Percentiles rank a stretch among this genome's conserved stretches.
Conservation (phyloP, 768 basidiomycete species). For the Daedaleopsis sinensis region DNA sequence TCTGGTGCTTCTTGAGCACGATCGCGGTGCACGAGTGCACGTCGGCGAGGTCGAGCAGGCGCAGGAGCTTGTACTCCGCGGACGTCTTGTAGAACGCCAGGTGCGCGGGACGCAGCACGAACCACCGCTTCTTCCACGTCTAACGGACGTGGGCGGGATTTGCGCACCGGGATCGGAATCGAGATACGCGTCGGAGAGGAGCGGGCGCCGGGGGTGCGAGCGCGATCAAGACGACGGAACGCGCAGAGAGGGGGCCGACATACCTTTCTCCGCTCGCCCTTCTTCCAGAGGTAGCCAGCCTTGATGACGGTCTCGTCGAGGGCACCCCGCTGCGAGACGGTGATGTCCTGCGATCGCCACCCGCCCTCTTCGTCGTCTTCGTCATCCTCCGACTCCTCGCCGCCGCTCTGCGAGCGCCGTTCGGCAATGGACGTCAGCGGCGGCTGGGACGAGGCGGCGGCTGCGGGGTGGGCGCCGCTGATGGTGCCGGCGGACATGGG, state of each 20-base stretch:
- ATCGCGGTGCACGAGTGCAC: conserved; percentile 91
- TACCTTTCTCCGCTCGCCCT: conserved; percentile 96
- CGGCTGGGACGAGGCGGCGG: conserved; percentile 41
- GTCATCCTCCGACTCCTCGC: conserved; percentile 78
- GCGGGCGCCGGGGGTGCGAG: conserved; percentile 8
- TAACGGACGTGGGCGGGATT: conserved; percentile 34
- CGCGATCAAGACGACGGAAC: conserved; percentile 4
- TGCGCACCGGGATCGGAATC: conserved; percentile 10
- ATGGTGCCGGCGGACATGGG: conserved; percentile 36
- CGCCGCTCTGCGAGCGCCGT: conserved; percentile 64
- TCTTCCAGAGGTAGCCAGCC: conserved; percentile 84
- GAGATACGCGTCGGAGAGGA: conserved; percentile 9
- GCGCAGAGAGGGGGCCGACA: conserved; percentile 24
- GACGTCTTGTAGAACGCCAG: conserved; percentile 96
- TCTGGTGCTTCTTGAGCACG: conserved; percentile 83
- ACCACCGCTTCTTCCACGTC: conserved; percentile 99
- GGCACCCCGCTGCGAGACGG: conserved; percentile 47
- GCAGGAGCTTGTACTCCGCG: conserved; percentile 91
- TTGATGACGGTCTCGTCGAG: conserved; percentile 78
- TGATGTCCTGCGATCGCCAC: conserved; percentile 58
- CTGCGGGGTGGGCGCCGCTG: conserved; percentile 28
- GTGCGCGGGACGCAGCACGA: conserved; percentile 89
- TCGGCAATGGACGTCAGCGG: conserved; percentile 78
- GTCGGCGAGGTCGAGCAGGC: conserved; percentile 83
- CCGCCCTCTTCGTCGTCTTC: conserved; percentile 69